phyloP scores from a whole-genome alignment of 768 basidiomycete genomes.

The Phaeotremella fagi region DNA sequence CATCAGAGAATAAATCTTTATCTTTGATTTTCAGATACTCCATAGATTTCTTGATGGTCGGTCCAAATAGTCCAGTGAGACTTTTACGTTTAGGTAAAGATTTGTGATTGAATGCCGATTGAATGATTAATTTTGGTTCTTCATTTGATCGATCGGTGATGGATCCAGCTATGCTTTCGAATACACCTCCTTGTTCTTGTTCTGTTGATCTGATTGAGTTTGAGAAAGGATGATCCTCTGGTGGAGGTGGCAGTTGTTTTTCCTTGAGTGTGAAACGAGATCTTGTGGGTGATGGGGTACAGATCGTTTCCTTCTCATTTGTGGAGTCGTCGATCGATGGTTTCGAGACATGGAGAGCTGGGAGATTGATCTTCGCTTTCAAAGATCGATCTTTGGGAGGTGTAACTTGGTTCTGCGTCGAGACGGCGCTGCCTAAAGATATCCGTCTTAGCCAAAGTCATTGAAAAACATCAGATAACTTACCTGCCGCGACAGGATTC shows the following conservation, averaged over 20 bases:
- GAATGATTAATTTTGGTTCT: slow-evolving; percentile 5
- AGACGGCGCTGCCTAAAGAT: too few relatives aligned
- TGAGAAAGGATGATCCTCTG: background rate
- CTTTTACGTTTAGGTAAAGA: slow-evolving; percentile 41
- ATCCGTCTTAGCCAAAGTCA: too few relatives aligned
- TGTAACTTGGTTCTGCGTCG: background rate
- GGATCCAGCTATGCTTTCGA: slow-evolving; percentile 16
- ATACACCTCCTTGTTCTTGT: slow-evolving; percentile 6
- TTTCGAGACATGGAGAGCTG: slow-evolving; percentile 14
- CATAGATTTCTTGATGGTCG: slow-evolving; percentile 20
- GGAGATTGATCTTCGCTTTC: slow-evolving; percentile 10
- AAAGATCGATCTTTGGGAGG: too few relatives aligned
- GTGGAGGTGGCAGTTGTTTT: background rate
- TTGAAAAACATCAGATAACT: too few relatives aligned
- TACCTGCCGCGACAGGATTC: too few relatives aligned
- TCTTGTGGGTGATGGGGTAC: background rate
- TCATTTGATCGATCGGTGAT: slow-evolving; percentile 3
- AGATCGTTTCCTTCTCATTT: too few relatives aligned
- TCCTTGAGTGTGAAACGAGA: background rate
- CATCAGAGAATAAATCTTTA: too few relatives aligned
- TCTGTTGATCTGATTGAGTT: background rate
- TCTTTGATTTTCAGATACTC: background rate
- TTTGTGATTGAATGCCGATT: slow-evolving; percentile 11
- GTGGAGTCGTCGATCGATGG: slow-evolving; percentile 22
- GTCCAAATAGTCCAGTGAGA: slow-evolving; percentile 36